These are phyloP conservation scores for Hydnomerulius pinastri DNA, from an alignment of 768 basidiomycete species.

Conservation along the genomic window DNA sequence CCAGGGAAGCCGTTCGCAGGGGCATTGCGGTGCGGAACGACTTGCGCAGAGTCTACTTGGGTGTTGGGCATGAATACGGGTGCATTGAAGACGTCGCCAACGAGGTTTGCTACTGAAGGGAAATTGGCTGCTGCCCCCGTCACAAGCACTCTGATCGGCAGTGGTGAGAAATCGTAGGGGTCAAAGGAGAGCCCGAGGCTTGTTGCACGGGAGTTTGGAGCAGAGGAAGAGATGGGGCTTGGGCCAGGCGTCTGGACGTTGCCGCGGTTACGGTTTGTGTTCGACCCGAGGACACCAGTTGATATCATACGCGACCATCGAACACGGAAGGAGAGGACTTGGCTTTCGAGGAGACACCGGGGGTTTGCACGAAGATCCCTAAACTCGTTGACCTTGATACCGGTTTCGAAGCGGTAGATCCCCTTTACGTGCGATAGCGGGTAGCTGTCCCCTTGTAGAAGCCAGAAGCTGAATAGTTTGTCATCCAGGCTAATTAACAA, in stretches of 20 bases:
- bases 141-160: slow-evolving; percentile 67
- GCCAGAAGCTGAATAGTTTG: slow-evolving; percentile 90
- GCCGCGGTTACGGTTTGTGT: slow-evolving; percentile 31
- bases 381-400: slow-evolving; percentile 86
- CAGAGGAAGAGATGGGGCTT: slow-evolving; percentile 21
- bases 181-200: slow-evolving; percentile 74
- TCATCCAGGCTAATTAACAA: slow-evolving; percentile 68
- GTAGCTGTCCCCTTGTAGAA: slow-evolving; percentile 75
- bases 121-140: slow-evolving; percentile 85
- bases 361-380: slow-evolving; percentile 88
- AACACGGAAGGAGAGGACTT: slow-evolving; percentile 78
- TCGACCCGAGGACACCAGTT: slow-evolving; percentile 62
- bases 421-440: slow-evolving; percentile 82
- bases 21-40: slow-evolving; percentile 68
- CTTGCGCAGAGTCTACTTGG: slow-evolving; percentile 77
- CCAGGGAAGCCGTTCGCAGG: slow-evolving; percentile 70
- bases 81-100: slow-evolving; percentile 82
- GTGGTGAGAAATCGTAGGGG: slow-evolving; percentile 68
- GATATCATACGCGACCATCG: slow-evolving; percentile 77
- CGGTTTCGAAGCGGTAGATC: slow-evolving; percentile 85
- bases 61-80: slow-evolving; percentile 74
- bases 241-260: slow-evolving; percentile 33
- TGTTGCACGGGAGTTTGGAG: slow-evolving; percentile 24
- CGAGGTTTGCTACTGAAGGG: slow-evolving; percentile 76
- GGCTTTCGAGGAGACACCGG: slow-evolving; percentile 81